These are phyloP conservation scores for Emergomyces pasteurianus DNA, from an alignment of 2,329 filamentous ascomycete genomes.

Conservation along the genomic window DNA sequence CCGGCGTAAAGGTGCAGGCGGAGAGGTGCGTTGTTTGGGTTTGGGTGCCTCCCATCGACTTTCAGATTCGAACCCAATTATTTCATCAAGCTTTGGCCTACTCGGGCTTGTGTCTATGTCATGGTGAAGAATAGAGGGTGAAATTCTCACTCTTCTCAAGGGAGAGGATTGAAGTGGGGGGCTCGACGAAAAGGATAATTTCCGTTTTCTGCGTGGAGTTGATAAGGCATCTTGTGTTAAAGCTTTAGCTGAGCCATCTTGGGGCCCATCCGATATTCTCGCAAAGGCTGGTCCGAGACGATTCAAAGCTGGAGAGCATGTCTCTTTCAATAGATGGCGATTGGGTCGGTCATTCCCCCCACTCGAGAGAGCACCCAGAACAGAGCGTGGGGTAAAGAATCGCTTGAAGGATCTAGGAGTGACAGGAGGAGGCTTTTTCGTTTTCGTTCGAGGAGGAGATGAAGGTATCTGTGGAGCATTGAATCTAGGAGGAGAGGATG, in stretches of 20 bases:
- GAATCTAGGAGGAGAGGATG: conserved; percentile 11
- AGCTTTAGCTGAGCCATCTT: conserved; percentile 16
- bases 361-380: conserved; percentile 24
- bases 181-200: conserved; percentile 33
- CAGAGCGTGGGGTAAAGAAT: conserved; percentile 39
- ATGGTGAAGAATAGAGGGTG: conserved; percentile 19
- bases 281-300: conserved; percentile 32
- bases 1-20: conserved; percentile 22
- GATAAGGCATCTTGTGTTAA: conserved; percentile 20
- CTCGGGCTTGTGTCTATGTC: conserved; percentile 11
- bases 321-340: conserved; percentile 33
- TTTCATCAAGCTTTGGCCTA: conserved; percentile 15
- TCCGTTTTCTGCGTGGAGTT: conserved; percentile 35
- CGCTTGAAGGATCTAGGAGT: conserved; percentile 40
- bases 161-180: conserved; percentile 41
- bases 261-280: conserved; percentile 23
- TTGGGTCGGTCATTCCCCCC: conserved; percentile 27
- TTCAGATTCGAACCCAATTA: conserved; percentile 15
- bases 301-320: conserved; percentile 33
- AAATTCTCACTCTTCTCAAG: conserved; percentile 30
- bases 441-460: conserved; percentile 32
- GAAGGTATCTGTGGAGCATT: conserved; percentile 25
- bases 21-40: conserved; percentile 7
- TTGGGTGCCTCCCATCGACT: conserved; percentile 11
- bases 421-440: conserved; percentile 35